These are phyloP conservation scores for Syzygium aqueum DNA, from an alignment of 345 rosid species.

Conservation along the genomic window DNA sequence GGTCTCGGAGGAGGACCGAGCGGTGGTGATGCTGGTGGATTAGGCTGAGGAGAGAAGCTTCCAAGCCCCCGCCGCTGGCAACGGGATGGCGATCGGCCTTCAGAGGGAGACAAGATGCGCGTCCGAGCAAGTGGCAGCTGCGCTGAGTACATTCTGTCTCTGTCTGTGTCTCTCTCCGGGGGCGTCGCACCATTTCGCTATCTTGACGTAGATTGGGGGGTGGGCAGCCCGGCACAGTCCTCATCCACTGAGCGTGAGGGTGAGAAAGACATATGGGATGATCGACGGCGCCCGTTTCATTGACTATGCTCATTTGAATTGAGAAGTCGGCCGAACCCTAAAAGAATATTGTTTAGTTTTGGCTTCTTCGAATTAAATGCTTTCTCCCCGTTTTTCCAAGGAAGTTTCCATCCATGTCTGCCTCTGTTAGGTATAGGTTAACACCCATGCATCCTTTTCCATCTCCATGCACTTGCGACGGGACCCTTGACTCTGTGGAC, in stretches of 20 bases:
- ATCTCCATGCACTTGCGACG: too few species aligned
- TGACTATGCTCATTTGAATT: not conserved
- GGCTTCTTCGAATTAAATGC: not conserved
- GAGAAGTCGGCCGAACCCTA: not conserved
- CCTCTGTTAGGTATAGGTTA: too few species aligned
- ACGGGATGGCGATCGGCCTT: slow-evolving; percentile 8
- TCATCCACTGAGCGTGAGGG: not conserved
- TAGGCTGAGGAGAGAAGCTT: slow-evolving; percentile 54
- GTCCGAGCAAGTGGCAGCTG: slow-evolving; percentile 23
- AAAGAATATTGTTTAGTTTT: not conserved
- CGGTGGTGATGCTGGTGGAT: slow-evolving; percentile 50
- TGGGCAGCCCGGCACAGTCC: not conserved
- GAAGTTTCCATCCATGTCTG: too few species aligned
- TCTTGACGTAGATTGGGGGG: too few species aligned
- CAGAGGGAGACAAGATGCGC: slow-evolving; percentile 15
- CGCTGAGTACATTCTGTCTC: slow-evolving; percentile 25
- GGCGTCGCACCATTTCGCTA: too few species aligned
- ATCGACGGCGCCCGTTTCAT: not conserved
- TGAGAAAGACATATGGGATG: not conserved
- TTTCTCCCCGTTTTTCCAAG: not conserved
- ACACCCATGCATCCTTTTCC: too few species aligned
- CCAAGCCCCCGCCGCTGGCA: slow-evolving; percentile 18
- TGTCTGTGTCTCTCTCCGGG: not conserved
- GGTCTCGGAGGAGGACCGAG: slow-evolving; percentile 55
- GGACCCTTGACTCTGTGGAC: too few species aligned